These are phyloP conservation scores for Boletus speciosus DNA, from an alignment of 768 basidiomycete genomes.

Conservation along the genomic window DNA sequence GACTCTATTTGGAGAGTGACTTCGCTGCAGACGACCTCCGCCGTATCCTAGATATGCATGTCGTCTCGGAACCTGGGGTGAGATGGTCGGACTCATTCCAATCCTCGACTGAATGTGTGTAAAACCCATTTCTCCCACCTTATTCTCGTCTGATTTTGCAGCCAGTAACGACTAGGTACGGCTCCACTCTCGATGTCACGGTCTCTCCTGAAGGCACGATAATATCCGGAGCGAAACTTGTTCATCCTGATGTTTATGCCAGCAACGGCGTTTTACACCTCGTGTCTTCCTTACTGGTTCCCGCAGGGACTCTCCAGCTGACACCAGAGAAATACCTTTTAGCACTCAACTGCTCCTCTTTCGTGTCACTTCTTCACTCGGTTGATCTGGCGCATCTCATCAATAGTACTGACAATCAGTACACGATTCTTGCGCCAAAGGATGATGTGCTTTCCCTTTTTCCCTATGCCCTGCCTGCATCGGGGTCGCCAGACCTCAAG, in stretches of 20 bases:
- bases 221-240: conserved; percentile 56
- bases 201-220: conserved; percentile 51
- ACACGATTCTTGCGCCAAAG: conserved; percentile 88
- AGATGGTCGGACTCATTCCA: conserved; percentile 65
- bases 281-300: conserved; percentile 77
- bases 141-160: conserved; percentile 13
- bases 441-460: conserved; percentile 77
- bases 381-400: conserved; percentile 69
- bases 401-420: conserved; percentile 63
- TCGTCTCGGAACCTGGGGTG: conserved; percentile 57
- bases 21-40: conserved; percentile 79
- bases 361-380: conserved; percentile 84
- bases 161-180: conserved; percentile 68
- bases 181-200: conserved; percentile 58
- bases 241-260: conserved; percentile 84
- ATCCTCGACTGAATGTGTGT: conserved; percentile 52
- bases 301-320: conserved; percentile 67
- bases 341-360: conserved; percentile 85
- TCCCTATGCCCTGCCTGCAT: conserved; percentile 53
- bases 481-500: conserved; percentile 66
- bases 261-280: conserved; percentile 95
- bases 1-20: conserved; percentile 83
- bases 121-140: not conserved
- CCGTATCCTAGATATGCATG: conserved; percentile 76
- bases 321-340: conserved; percentile 96